Evolutionary conservation across 1,139 yeast genomes (phyloP).

Genomic region (Blastobotrys indianensis): DNA sequence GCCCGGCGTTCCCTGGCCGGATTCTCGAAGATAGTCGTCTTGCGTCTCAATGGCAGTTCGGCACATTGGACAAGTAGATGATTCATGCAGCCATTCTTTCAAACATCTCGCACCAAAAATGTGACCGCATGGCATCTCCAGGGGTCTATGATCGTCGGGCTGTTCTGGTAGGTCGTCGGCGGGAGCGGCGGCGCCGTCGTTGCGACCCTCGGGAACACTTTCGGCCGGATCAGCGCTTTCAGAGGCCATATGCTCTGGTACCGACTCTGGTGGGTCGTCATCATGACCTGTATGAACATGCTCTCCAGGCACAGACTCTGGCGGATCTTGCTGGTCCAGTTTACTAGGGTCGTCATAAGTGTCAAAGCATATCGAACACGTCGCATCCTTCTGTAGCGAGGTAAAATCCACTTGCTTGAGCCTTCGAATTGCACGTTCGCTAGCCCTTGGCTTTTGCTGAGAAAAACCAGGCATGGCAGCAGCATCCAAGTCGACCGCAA

Average conservation of each 20-base stretch:
- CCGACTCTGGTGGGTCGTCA: constrained; percentile 16
- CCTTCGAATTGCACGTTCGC: constrained; percentile 28
- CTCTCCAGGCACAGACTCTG: constrained; percentile 1
- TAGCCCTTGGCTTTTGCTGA: constrained; percentile 27
- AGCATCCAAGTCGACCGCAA: neutral
- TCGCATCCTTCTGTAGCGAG: constrained; percentile 26
- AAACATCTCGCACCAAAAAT: constrained; percentile 70
- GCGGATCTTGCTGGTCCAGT: neutral
- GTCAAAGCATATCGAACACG: constrained; percentile 36
- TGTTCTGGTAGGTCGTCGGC: constrained; percentile 7
- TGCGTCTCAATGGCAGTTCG: constrained; percentile 48
- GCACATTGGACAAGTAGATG: constrained; percentile 77
- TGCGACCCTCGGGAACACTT: constrained; percentile 1
- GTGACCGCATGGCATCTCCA: constrained; percentile 76
- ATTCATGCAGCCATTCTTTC: constrained; percentile 64
- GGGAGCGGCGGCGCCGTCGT: neutral
- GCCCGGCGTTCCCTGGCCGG: constrained; percentile 16
- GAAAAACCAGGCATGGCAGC: neutral
- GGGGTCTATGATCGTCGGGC: constrained; percentile 47
- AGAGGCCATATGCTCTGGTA: constrained; percentile 3
- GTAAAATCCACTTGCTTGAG: constrained; percentile 24
- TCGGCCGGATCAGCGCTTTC: constrained; percentile 2
- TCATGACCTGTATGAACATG: constrained; percentile 1
- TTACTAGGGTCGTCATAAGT: constrained; percentile 17
- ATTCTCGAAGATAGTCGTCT: constrained; percentile 21